phyloP scores from a whole-genome alignment of 1,284 basidiomycete genomes.

The Trametes polyzona region DNA sequence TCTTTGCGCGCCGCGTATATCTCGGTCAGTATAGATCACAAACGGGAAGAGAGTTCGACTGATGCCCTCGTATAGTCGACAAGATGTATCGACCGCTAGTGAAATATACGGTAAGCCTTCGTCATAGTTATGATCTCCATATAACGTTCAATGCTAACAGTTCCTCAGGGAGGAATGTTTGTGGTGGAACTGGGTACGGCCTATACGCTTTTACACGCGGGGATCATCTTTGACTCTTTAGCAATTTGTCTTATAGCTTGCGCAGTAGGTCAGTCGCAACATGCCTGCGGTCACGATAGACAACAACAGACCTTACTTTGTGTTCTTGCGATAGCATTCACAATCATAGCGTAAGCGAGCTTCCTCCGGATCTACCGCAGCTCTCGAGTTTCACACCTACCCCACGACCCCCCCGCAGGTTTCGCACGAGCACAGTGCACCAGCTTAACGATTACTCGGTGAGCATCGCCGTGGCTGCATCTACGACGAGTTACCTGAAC shows the following conservation, averaged over 20 bases:
- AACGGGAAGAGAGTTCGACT: background rate
- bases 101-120: background rate
- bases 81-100: background rate
- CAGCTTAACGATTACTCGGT: background rate
- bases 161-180: background rate
- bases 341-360: background rate
- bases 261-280: background rate
- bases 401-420: background rate
- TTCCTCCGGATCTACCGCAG: background rate
- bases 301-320: background rate
- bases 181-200: background rate
- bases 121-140: background rate
- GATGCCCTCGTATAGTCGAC: background rate
- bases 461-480: background rate
- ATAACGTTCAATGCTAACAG: background rate
- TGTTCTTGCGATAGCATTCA: background rate
- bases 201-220: too few species aligned
- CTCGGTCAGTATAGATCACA: background rate
- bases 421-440: background rate
- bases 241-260: too few species aligned
- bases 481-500: background rate
- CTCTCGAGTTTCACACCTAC: too few species aligned
- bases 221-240: too few species aligned
- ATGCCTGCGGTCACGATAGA: background rate
- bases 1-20: slow-evolving; percentile 12